These are phyloP conservation scores for Discostella stelligeroides DNA, from an alignment of 108 stramenopile species.

Conservation along the genomic window DNA sequence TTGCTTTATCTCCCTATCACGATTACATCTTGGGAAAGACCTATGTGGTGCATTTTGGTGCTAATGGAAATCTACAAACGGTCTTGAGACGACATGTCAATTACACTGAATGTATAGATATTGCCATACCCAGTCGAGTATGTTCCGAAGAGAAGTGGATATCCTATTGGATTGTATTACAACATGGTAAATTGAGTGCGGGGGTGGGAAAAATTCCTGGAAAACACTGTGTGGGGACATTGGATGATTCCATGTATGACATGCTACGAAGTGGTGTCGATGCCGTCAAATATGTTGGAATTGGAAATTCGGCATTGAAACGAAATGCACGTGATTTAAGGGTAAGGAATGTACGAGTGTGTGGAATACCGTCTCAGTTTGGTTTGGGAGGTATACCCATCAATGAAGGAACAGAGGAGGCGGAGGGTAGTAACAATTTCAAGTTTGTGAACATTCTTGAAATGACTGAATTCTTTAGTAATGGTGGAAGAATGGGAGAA, in stretches of 20 bases:
- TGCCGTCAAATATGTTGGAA: constrained; percentile 61
- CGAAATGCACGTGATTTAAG: constrained; percentile 51
- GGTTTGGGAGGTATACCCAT: constrained; percentile 45
- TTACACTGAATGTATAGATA: constrained; percentile 51
- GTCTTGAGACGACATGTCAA: constrained; percentile 54
- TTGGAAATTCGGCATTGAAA: constrained; percentile 63
- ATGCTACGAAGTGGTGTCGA: constrained; percentile 54
- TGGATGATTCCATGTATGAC: constrained; percentile 70
- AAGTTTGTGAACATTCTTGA: constrained; percentile 21
- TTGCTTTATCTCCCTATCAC: constrained; percentile 60
- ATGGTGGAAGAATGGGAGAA: constrained; percentile 7
- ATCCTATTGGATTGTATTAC: constrained; percentile 60
- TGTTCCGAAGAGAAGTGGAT: constrained; percentile 54
- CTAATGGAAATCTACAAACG: constrained; percentile 56
- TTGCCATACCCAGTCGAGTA: constrained; percentile 46
- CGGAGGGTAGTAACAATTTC: no score
- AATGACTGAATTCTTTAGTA: constrained; percentile 6
- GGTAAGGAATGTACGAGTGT: constrained; percentile 55
- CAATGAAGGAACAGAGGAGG: constrained; percentile 21
- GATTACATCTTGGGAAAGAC: constrained; percentile 57
- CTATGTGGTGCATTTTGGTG: constrained; percentile 67
- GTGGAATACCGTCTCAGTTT: constrained; percentile 43
- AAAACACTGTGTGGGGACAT: constrained; percentile 52
- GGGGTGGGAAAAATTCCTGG: constrained; percentile 60
- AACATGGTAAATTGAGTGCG: constrained; percentile 48